These are phyloP conservation scores for Butyriboletus loyo DNA, from an alignment of 768 basidiomycete species.

Conservation along the genomic window DNA sequence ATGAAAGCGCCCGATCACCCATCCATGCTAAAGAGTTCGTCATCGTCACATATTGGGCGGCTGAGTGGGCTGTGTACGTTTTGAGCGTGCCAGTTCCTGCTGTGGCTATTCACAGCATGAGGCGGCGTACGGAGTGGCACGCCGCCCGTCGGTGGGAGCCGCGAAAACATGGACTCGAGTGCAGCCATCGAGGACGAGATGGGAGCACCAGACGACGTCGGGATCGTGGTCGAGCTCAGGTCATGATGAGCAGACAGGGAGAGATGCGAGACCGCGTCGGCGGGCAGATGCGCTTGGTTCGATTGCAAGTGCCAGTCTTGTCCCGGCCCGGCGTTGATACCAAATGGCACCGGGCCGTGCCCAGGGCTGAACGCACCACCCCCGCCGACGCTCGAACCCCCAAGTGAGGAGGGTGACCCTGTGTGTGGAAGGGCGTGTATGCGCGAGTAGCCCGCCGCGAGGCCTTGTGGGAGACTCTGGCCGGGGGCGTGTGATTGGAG, in stretches of 20 bases:
- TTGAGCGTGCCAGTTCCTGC: constrained; percentile 36
- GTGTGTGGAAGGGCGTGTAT: constrained; percentile 68
- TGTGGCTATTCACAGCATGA: constrained; percentile 15
- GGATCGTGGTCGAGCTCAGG: neutral
- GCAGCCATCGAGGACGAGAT: constrained; percentile 24
- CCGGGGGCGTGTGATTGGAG: constrained; percentile 87
- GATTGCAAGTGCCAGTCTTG: constrained; percentile 30
- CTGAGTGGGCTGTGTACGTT: constrained; percentile 57
- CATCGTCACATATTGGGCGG: constrained; percentile 57
- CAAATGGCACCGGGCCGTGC: constrained; percentile 29
- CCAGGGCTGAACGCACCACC: constrained; percentile 30
- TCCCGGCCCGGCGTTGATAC: constrained; percentile 27
- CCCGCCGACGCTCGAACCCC: constrained; percentile 26
- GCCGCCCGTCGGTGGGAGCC: constrained; percentile 31
- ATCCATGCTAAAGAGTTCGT: constrained; percentile 75
- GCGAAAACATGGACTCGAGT: constrained; percentile 54
- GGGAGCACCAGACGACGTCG: constrained; percentile 5
- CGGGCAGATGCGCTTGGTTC: constrained; percentile 18
- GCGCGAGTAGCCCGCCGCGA: constrained; percentile 87
- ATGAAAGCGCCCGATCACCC: constrained; percentile 28
- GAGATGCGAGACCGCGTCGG: constrained; percentile 23
- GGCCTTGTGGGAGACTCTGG: constrained; percentile 86
- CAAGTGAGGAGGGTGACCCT: constrained; percentile 36
- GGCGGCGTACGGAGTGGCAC: constrained; percentile 28
- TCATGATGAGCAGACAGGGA: constrained; percentile 28